Conservation (phyloP, 139 green algal species). For the Chlorella sorokiniana region DNA sequence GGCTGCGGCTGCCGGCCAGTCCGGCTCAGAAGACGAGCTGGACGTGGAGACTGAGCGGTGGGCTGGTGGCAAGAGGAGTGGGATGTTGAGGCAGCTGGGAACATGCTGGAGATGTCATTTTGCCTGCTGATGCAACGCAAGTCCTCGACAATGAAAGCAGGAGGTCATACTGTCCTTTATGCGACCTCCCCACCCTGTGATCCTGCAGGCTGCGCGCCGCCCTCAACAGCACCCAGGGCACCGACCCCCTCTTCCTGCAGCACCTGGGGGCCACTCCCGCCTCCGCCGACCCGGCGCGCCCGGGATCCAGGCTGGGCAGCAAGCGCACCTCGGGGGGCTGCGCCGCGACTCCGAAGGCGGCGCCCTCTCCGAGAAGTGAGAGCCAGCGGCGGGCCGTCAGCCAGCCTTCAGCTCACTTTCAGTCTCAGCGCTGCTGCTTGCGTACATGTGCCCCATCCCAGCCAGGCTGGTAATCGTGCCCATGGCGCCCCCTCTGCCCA, state of each 20-base stretch:
- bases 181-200: neutral
- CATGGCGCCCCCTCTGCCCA: neutral
- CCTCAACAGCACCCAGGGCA: conserved; percentile 26
- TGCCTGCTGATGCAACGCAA: too few species aligned
- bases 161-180: neutral
- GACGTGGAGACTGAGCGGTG: conserved; percentile 35
- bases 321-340: conserved; percentile 3
- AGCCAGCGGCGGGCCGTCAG: neutral
- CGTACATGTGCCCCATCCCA: neutral
- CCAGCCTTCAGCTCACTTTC: too few species aligned
- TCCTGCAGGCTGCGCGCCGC: conserved; percentile 26
- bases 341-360: conserved; percentile 18
- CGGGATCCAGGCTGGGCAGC: neutral
- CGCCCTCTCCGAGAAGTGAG: conserved; percentile 28
- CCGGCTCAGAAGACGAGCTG: neutral
- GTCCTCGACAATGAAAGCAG: too few species aligned
- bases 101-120: neutral
- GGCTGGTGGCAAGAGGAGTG: neutral
- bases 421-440: neutral
- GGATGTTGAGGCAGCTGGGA: neutral
- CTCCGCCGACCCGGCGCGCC: neutral
- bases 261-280: conserved; percentile 46
- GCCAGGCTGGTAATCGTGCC: neutral
- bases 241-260: conserved; percentile 53
- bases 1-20: neutral